A percentile compares a stretch with the other conserved stretches of the same genome.
Evolutionary conservation across 257 asterid species (phyloP).

Genomic region (Anisodus acutangulus): DNA sequence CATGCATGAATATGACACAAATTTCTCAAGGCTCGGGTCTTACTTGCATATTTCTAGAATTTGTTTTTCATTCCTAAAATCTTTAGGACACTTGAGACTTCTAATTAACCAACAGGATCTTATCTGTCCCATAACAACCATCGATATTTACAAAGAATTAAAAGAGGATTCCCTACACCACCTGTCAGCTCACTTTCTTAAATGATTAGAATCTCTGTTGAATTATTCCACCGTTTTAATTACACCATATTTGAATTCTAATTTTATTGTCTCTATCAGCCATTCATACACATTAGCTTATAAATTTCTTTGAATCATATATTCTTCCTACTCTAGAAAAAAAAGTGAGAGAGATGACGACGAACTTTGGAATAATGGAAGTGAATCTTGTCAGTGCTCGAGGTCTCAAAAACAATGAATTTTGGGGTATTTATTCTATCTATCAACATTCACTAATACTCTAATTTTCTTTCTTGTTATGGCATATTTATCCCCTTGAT

Average conservation of each 20-base stretch:
- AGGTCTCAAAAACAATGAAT: conserved; percentile 41
- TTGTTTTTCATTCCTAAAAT: no score
- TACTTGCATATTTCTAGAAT: no score
- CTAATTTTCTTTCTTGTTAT: no score
- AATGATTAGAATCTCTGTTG: conserved; percentile 6
- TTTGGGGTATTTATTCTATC: conserved; percentile 31
- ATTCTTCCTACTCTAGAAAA: background rate
- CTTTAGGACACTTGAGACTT: no score
- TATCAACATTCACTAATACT: background rate
- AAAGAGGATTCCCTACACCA: background rate
- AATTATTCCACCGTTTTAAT: background rate
- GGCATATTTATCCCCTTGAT: no score
- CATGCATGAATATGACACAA: no score
- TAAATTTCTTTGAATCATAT: background rate
- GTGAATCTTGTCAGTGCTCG: conserved; percentile 42
- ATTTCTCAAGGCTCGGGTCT: no score
- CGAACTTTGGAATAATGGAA: conserved; percentile 40
- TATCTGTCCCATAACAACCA: no score
- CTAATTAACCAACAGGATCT: no score
- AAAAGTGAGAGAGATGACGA: conserved; percentile 26
- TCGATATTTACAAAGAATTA: no score
- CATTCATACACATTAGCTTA: background rate
- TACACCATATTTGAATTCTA: background rate
- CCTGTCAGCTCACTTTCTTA: background rate
- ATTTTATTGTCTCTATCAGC: background rate